Evolutionary conservation across 208 protist species (phyloP).

Genomic region (Strigomonas galati): DNA sequence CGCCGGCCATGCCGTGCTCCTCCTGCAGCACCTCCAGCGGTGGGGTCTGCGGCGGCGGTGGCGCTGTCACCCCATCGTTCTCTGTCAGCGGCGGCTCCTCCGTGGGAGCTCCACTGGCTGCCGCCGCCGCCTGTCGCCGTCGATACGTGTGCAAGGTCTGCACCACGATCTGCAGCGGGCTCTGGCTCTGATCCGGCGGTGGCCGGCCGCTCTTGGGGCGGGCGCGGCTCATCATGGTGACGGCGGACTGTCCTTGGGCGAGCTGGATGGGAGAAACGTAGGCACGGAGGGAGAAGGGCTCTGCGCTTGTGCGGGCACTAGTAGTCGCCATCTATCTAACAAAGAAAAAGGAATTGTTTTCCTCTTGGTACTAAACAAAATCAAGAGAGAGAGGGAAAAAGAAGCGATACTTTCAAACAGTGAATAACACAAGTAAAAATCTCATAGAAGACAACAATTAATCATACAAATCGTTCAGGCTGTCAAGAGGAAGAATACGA

Average conservation of each 20-base stretch:
- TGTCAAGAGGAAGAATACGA: no score
- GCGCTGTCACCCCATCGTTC: neutral
- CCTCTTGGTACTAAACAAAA: no score
- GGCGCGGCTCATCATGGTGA: neutral
- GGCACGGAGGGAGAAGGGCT: neutral
- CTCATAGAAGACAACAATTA: no score
- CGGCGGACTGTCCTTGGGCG: neutral
- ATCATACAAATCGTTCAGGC: no score
- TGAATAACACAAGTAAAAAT: no score
- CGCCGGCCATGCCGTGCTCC: constrained; percentile 29
- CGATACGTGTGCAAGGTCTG: neutral
- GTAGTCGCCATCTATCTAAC: no score
- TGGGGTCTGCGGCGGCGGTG: constrained; percentile 6
- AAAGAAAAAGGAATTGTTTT: neutral
- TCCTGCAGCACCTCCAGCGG: constrained; percentile 19
- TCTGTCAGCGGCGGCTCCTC: neutral
- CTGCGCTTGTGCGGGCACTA: no score
- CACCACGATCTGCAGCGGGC: neutral
- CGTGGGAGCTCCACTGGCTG: neutral
- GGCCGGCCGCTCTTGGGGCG: neutral
- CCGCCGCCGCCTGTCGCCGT: neutral
- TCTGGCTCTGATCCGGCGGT: no score
- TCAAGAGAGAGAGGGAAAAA: no score
- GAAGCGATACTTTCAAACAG: no score
- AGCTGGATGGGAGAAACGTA: neutral